A percentile compares a stretch with the other conserved stretches of the same genome.
phyloP scores from a whole-genome alignment of 2,329 filamentous ascomycete species.

The Drechslera avenae region DNA sequence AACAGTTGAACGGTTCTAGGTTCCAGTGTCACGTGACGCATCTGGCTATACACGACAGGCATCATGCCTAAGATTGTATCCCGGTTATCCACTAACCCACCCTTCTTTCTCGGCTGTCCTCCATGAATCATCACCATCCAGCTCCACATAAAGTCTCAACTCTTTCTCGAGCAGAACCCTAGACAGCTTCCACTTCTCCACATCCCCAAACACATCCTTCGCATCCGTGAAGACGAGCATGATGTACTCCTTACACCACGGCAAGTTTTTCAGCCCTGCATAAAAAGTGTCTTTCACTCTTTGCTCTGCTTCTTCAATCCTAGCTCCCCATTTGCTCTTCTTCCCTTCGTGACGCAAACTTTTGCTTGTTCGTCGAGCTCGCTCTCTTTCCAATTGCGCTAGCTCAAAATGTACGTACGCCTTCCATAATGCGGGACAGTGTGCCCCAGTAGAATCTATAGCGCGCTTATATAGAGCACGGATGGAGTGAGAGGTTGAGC shows the following conservation, averaged over 20 bases:
- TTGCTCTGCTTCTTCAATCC: conserved; percentile 39
- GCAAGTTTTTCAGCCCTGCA: conserved; percentile 61
- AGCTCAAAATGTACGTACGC: conserved; percentile 43
- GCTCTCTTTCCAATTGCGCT: conserved; percentile 20
- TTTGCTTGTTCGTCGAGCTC: conserved; percentile 6
- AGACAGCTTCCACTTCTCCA: conserved; percentile 60
- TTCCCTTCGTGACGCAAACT: conserved; percentile 23
- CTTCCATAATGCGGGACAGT: conserved; percentile 42
- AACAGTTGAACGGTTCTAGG: too few relatives aligned
- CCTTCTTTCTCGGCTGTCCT: background rate
- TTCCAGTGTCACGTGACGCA: background rate
- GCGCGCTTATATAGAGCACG: conserved; percentile 63
- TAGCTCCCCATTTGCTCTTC: conserved; percentile 25
- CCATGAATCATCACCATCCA: conserved; percentile 30
- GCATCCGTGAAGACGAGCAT: conserved; percentile 59
- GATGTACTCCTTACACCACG: conserved; percentile 67
- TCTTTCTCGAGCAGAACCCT: conserved; percentile 66
- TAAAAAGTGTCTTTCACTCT: conserved; percentile 61
- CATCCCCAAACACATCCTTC: conserved; percentile 46
- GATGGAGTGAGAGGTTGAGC: conserved; percentile 57
- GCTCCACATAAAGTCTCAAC: conserved; percentile 62
- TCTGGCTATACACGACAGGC: background rate
- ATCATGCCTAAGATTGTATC: too few relatives aligned
- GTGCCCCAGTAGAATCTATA: conserved; percentile 42
- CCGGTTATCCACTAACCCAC: background rate